A percentile compares a stretch with the other conserved stretches of the same genome.
These are phyloP conservation scores for Rhodotorula sp. DNA, from an alignment of 1,284 basidiomycete genomes.

Conservation along the genomic window DNA sequence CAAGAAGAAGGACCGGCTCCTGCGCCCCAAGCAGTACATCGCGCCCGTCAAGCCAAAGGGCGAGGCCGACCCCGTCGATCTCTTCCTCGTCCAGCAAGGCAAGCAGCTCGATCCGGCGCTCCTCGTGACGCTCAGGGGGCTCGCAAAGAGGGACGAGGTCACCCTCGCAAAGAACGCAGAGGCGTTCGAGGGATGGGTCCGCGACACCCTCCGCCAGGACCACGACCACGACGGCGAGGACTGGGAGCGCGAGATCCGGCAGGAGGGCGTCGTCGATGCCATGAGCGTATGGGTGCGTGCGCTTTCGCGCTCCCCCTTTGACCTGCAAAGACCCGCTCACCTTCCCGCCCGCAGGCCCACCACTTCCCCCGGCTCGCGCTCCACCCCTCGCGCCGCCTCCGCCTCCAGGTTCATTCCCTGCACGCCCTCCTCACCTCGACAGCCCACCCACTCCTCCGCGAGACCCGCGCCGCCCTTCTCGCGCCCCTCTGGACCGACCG, in stretches of 20 bases:
- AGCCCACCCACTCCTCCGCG: slow-evolving; percentile 57
- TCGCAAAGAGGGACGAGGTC: slow-evolving; percentile 88
- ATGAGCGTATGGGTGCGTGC: slow-evolving; percentile 83
- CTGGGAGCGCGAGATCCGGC: slow-evolving; percentile 55
- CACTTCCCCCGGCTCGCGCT: slow-evolving; percentile 79
- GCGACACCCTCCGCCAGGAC: slow-evolving; percentile 49
- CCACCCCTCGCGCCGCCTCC: slow-evolving; percentile 76
- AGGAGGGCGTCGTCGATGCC: slow-evolving; percentile 60
- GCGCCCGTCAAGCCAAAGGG: slow-evolving; percentile 84
- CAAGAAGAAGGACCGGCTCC: slow-evolving; percentile 56
- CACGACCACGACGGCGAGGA: slow-evolving; percentile 49
- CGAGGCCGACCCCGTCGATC: slow-evolving; percentile 87
- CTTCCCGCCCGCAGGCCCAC: slow-evolving; percentile 65
- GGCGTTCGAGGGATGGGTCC: slow-evolving; percentile 73
- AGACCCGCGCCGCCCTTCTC: slow-evolving; percentile 56
- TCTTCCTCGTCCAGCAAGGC: slow-evolving; percentile 61
- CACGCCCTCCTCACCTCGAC: slow-evolving; percentile 65
- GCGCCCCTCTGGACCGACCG: slow-evolving; percentile 66
- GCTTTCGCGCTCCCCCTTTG: neutral
- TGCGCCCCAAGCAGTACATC: slow-evolving; percentile 73
- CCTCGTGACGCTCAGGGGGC: slow-evolving; percentile 74
- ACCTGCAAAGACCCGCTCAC: no score
- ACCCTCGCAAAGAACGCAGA: slow-evolving; percentile 87
- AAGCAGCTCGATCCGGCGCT: slow-evolving; percentile 66
- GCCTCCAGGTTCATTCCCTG: slow-evolving; percentile 67